phyloP scores from a whole-genome alignment of 2,329 filamentous ascomycete species.

The Leptosphaerulina australis region DNA sequence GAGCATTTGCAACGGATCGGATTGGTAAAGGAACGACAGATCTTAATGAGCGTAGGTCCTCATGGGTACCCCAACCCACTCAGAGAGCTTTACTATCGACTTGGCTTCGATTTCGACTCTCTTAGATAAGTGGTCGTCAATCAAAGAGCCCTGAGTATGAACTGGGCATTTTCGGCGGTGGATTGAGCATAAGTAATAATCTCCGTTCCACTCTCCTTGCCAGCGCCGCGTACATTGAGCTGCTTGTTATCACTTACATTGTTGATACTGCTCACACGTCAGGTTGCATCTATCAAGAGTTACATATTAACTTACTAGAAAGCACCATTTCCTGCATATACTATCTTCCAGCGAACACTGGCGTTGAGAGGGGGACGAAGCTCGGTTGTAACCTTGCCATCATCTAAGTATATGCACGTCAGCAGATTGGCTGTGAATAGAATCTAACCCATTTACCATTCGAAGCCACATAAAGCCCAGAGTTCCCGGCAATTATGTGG shows the following conservation, averaged over 20 bases:
- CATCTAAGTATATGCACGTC: not conserved
- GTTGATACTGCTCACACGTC: not conserved
- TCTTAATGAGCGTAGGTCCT: no score
- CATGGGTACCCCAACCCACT: no score
- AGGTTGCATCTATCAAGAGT: not conserved
- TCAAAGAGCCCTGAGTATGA: not conserved
- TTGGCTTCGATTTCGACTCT: no score
- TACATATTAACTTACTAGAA: not conserved
- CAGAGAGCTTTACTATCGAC: no score
- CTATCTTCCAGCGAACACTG: conserved; percentile 2
- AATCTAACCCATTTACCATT: not conserved
- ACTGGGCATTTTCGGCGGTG: not conserved
- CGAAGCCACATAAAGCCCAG: conserved; percentile 1
- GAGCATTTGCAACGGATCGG: no score
- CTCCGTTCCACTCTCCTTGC: not conserved
- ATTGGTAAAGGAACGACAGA: no score
- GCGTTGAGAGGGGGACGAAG: not conserved
- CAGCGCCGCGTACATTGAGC: not conserved
- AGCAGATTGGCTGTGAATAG: no score
- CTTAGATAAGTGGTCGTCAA: no score
- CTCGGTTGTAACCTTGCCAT: not conserved
- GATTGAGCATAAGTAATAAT: not conserved
- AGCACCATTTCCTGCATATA: not conserved
- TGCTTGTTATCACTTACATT: not conserved
- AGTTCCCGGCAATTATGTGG: not conserved